Evolutionary conservation across 2,329 filamentous ascomycete species (phyloP).

Genomic region (Apiospora kogelbergensis): DNA sequence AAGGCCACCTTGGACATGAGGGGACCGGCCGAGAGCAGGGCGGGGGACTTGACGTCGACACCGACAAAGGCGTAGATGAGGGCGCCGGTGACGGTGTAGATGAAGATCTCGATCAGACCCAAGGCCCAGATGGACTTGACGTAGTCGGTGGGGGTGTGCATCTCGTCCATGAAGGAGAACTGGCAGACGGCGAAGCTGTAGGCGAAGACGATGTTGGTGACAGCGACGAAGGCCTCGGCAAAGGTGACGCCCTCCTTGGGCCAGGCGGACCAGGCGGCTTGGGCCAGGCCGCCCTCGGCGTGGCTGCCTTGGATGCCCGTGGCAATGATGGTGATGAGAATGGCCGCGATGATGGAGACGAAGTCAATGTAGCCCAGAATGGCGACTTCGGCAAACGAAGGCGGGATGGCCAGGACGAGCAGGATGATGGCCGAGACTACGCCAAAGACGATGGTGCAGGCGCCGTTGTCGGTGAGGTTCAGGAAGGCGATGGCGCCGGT

Average conservation of each 20-base stretch:
- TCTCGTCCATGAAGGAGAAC: slow-evolving; percentile 39
- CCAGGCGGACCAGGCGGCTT: slow-evolving; percentile 33
- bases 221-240: slow-evolving; percentile 49
- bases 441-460: slow-evolving; percentile 59
- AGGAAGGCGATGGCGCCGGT: slow-evolving; percentile 64
- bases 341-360: slow-evolving; percentile 55
- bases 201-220: slow-evolving; percentile 63
- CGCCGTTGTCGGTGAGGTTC: slow-evolving; percentile 53
- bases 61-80: slow-evolving; percentile 65
- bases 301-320: slow-evolving; percentile 43
- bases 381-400: slow-evolving; percentile 58
- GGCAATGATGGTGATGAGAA: slow-evolving; percentile 59
- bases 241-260: slow-evolving; percentile 37
- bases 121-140: slow-evolving; percentile 48
- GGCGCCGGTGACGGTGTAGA: slow-evolving; percentile 61
- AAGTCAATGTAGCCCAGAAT: slow-evolving; percentile 60
- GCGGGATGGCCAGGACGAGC: slow-evolving; percentile 53
- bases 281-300: slow-evolving; percentile 11
- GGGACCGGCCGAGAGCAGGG: slow-evolving; percentile 55
- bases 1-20: slow-evolving; percentile 60
- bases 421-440: slow-evolving; percentile 55
- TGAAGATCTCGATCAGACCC: slow-evolving; percentile 52
- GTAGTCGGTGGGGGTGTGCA: slow-evolving; percentile 39
- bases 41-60: slow-evolving; percentile 55
- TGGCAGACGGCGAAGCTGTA: slow-evolving; percentile 47